Percentiles rank a stretch among this genome's conserved stretches.
phyloP scores from a whole-genome alignment of 345 rosid genomes.

The Rhizophora apiculata region DNA sequence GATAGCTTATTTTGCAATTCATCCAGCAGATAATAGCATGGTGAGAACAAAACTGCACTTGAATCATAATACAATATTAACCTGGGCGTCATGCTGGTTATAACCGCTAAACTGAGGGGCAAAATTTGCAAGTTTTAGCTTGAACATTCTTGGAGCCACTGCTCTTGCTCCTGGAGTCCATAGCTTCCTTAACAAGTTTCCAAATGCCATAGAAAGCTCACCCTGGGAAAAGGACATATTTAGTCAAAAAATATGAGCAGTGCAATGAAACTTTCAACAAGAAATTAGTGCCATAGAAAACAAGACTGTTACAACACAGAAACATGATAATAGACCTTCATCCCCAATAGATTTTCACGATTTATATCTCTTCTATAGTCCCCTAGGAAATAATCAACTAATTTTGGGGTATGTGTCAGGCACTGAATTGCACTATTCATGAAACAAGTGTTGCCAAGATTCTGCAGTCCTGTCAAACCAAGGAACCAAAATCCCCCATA shows the following conservation, averaged over 20 bases:
- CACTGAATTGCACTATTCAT: conserved; percentile 96
- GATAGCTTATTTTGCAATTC: not conserved
- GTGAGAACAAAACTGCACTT: not conserved
- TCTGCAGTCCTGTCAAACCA: conserved; percentile 87
- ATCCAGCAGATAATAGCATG: not conserved
- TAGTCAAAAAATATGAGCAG: not conserved
- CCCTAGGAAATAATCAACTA: conserved; percentile 83
- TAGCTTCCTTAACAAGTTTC: conserved; percentile 22
- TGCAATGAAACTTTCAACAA: not conserved
- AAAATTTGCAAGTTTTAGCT: conserved; percentile 20
- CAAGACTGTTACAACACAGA: not conserved
- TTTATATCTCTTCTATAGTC: conserved; percentile 80
- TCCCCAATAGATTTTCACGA: conserved; percentile 78
- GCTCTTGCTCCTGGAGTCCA: conserved; percentile 22
- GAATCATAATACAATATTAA: conserved; percentile 3
- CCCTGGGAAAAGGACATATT: conserved; percentile 10
- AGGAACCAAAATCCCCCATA: conserved; percentile 67
- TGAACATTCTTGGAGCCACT: conserved; percentile 23
- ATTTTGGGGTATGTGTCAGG: conserved; percentile 89
- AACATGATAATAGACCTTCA: conserved; percentile 34
- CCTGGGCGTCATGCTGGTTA: conserved; percentile 31
- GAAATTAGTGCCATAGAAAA: not conserved
- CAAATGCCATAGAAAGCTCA: conserved; percentile 26
- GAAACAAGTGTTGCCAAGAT: conserved; percentile 96
- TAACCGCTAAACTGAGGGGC: conserved; percentile 30